A percentile compares a stretch with the other conserved stretches of the same genome.
These are phyloP conservation scores for Murraya koenigii DNA, from an alignment of 345 rosid species.

Conservation along the genomic window DNA sequence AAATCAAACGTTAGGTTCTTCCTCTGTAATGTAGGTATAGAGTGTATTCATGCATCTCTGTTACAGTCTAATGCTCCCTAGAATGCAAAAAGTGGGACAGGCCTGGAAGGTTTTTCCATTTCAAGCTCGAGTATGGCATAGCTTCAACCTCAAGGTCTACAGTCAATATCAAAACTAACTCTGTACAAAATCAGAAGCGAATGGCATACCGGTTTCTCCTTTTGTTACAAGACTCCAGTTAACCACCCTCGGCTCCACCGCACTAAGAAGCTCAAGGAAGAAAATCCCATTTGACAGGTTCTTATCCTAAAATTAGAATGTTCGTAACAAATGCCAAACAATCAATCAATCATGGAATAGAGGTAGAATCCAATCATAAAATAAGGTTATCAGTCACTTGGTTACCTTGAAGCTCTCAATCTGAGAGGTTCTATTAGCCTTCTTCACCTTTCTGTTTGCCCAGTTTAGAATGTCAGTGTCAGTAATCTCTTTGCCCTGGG, in stretches of 20 bases:
- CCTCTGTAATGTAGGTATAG: background rate
- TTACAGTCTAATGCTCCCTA: background rate
- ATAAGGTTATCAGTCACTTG: background rate
- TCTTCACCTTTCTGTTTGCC: slow-evolving; percentile 91
- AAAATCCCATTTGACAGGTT: slow-evolving; percentile 71
- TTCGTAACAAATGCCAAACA: slow-evolving; percentile 10
- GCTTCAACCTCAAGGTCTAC: background rate
- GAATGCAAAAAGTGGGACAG: slow-evolving; percentile 1
- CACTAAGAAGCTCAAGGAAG: slow-evolving; percentile 86
- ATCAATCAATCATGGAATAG: slow-evolving; percentile 1
- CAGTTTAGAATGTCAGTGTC: slow-evolving; percentile 82
- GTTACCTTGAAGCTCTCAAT: slow-evolving; percentile 94
- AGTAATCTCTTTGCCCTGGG: slow-evolving; percentile 91
- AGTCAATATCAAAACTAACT: background rate
- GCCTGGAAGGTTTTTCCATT: background rate
- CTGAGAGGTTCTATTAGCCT: slow-evolving; percentile 59
- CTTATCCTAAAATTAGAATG: slow-evolving; percentile 56
- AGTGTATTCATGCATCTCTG: background rate
- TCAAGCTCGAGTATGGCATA: background rate
- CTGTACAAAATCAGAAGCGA: background rate
- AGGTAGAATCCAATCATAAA: background rate
- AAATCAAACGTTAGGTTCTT: slow-evolving; percentile 6
- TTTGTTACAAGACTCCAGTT: slow-evolving; percentile 85
- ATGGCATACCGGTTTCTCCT: slow-evolving; percentile 69
- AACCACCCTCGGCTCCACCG: slow-evolving; percentile 93